Percentiles rank a stretch among this genome's conserved stretches.
Conservation (phyloP, 2,329 filamentous ascomycete genomes). For the Talaromyces sp. region DNA sequence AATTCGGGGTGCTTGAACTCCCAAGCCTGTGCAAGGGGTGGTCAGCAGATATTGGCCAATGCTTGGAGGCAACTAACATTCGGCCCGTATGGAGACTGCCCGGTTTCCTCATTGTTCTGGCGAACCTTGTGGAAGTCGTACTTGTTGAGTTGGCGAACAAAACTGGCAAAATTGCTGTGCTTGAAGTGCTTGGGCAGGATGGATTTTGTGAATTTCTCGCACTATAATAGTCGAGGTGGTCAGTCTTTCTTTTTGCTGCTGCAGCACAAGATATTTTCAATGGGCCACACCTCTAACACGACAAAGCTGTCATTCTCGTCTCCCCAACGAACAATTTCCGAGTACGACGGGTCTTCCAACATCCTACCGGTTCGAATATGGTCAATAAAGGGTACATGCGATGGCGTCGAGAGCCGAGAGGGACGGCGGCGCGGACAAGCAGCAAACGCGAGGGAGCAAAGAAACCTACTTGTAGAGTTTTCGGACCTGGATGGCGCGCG, state of each 20-base stretch:
- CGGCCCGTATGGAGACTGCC: conserved; percentile 72
- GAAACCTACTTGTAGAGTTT: conserved; percentile 88
- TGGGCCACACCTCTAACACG: conserved; percentile 74
- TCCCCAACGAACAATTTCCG: conserved; percentile 91
- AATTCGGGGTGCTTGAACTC: conserved; percentile 98
- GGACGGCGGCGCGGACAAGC: conserved; percentile 3
- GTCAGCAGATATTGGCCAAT: neutral
- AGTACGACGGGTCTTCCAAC: conserved; percentile 91
- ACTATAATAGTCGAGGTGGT: conserved; percentile 49
- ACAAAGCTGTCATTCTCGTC: conserved; percentile 94
- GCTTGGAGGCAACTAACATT: conserved; percentile 52
- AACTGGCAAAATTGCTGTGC: conserved; percentile 97
- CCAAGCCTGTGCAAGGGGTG: conserved; percentile 59
- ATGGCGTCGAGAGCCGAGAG: conserved; percentile 13
- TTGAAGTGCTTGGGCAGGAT: conserved; percentile 99
- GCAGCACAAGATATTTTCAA: neutral
- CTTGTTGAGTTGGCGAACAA: conserved; percentile 92
- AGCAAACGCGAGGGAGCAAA: conserved; percentile 9
- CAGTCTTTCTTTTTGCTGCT: conserved; percentile 10
- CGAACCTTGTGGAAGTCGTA: conserved; percentile 99
- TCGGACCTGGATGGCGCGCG: conserved; percentile 63
- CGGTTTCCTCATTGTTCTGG: conserved; percentile 80
- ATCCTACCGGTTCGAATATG: conserved; percentile 55
- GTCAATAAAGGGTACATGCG: conserved; percentile 7
- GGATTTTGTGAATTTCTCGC: conserved; percentile 95